Evolutionary conservation across 257 asterid genomes (phyloP), one percentile per base, ranked within the genome.

Genomic region (Echites panduratus): DNA sequence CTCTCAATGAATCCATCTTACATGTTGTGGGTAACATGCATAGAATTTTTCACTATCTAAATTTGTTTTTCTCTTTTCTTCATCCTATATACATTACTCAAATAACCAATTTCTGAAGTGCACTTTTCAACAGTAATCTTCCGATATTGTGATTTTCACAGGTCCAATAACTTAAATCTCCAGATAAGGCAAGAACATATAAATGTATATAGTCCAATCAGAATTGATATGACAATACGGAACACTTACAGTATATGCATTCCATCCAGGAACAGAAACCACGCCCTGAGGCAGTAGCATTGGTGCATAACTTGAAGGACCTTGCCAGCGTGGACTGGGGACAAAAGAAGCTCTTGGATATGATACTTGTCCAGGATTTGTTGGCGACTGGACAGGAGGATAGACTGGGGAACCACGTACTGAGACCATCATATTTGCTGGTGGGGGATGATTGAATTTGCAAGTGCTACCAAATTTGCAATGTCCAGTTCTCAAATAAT

Each of bases 401-500:
- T 95, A 92, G 70, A 87, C 90, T 78, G 97, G 87, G 84, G 99
- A 92, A 58, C 96, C 95, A 43, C 92, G 92, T 73, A 92, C 71
- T 71, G 98, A 73, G 76, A 92, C 95, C 98, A 90, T 90, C 93
- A 84, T 85, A 81, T 85, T 89, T 69, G 97, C 88, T 70, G 96
- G 98, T 82, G 89, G 97, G 68, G 99, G 96, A 80, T 95, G 99
- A 83, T 95, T 87, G 83, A 84, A 95, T 84, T 92, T 92, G 82
- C 99, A 95, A 76, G 97, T 90, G 87, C 87, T 83, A 76, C 96
- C 98, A 79, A 89, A 95, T 83, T 95, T 92, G 90, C 99, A 95
- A 70, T 83, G 87, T 47, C 98, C 99, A 56, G 90, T 93, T 83
- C 90, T 88, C 89, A 95, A 82, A 73, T 90, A 95, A 85, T 90